Percentiles rank a stretch among this genome's conserved stretches.
phyloP scores from a whole-genome alignment of 177 flowering plant species.

The Vitis hybrid region DNA sequence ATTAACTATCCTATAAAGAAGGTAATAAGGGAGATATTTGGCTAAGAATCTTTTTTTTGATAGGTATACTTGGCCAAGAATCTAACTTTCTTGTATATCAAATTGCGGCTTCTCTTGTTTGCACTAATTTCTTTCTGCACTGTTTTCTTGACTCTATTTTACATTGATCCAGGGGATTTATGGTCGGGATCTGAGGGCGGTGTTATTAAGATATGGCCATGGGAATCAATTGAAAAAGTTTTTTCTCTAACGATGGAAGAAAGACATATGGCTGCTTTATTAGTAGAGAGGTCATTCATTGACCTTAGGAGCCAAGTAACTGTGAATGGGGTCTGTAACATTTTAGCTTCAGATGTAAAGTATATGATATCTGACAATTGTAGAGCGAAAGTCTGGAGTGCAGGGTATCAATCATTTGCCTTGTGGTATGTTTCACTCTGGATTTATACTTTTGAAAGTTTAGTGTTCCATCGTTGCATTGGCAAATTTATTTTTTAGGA shows the following conservation, averaged over 20 bases:
- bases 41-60: too few relatives aligned
- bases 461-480: neutral
- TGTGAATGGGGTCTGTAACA: constrained; percentile 55
- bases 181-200: constrained; percentile 96
- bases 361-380: constrained; percentile 62
- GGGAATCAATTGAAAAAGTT: constrained; percentile 81
- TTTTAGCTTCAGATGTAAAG: constrained; percentile 67
- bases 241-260: constrained; percentile 56
- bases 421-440: constrained; percentile 57
- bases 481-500: neutral
- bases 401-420: constrained; percentile 59
- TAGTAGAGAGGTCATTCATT: constrained; percentile 77
- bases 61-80: too few relatives aligned
- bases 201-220: constrained; percentile 77
- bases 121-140: neutral
- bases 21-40: too few relatives aligned
- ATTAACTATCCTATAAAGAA: too few relatives aligned
- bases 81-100: neutral
- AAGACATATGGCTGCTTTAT: constrained; percentile 71
- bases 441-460: neutral
- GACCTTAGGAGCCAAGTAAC: constrained; percentile 66
- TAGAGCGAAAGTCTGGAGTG: constrained; percentile 82
- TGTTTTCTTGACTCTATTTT: neutral
- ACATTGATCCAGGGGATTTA: constrained; percentile 64
- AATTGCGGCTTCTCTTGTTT: neutral